Conservation (phyloP, 2,329 filamentous ascomycete species). For the Zopfia rhizophila region DNA sequence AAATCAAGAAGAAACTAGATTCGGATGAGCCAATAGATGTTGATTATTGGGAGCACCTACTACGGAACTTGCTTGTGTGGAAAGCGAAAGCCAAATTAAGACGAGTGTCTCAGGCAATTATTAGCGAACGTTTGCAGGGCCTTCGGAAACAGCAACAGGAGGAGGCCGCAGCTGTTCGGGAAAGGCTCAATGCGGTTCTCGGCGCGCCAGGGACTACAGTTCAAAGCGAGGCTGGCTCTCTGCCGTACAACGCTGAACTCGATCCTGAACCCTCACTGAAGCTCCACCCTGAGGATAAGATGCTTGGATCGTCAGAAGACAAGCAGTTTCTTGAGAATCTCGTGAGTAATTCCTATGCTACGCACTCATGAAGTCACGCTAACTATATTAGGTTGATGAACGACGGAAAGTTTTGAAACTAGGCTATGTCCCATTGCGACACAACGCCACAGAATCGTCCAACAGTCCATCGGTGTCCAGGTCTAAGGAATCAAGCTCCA, state of each 20-base stretch:
- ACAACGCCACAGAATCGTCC: constrained; percentile 48
- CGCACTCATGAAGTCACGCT: constrained; percentile 15
- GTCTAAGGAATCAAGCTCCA: constrained; percentile 56
- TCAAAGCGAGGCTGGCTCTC: neutral
- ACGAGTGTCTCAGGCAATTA: constrained; percentile 79
- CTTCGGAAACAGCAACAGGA: constrained; percentile 74
- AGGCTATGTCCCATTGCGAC: constrained; percentile 73
- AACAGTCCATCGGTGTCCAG: constrained; percentile 41
- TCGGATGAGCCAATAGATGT: constrained; percentile 94
- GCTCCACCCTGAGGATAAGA: constrained; percentile 71
- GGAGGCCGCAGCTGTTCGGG: constrained; percentile 68
- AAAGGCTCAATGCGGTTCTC: constrained; percentile 63
- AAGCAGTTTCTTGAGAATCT: constrained; percentile 67
- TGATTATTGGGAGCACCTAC: constrained; percentile 96
- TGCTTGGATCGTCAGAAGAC: constrained; percentile 67
- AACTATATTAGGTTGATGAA: constrained; percentile 59
- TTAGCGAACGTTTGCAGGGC: constrained; percentile 73
- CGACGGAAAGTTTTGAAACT: constrained; percentile 70
- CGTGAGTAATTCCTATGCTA: constrained; percentile 47
- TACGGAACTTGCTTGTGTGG: constrained; percentile 86
- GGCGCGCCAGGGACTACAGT: constrained; percentile 18
- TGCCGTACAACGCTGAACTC: constrained; percentile 54
- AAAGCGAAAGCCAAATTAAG: constrained; percentile 89
- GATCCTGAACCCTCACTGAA: constrained; percentile 76
- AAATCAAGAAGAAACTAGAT: constrained; percentile 85